A percentile compares a stretch with the other conserved stretches of the same genome.
These are phyloP conservation scores for Actinidia polygama DNA, from an alignment of 179 eudicot genomes.

Conservation along the genomic window DNA sequence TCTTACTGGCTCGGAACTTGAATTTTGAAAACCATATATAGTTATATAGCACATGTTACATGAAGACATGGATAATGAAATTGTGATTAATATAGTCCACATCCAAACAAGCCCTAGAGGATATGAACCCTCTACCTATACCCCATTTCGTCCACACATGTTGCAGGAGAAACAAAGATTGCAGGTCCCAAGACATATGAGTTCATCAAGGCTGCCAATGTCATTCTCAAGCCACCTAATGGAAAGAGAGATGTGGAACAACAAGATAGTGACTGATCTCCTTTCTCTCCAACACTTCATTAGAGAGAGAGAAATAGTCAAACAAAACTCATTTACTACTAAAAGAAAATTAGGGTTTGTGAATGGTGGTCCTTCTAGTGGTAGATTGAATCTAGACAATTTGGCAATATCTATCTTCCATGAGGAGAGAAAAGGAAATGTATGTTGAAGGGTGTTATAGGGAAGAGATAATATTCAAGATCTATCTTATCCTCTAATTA, in stretches of 20 bases:
- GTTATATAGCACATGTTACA: background rate
- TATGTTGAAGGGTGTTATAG: too few species aligned
- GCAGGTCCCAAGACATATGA: constrained; percentile 10
- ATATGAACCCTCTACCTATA: constrained; percentile 9
- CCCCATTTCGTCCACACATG: constrained; percentile 17
- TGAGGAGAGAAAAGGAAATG: background rate
- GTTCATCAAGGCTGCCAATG: background rate
- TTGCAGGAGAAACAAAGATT: constrained; percentile 10
- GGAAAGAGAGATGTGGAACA: background rate
- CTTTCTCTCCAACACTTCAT: background rate
- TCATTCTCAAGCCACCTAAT: constrained; percentile 14
- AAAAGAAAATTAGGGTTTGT: background rate
- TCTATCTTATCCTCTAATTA: too few species aligned
- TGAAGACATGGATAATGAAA: too few species aligned
- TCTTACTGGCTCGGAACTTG: background rate
- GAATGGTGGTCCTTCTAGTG: constrained; percentile 1
- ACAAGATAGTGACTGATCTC: constrained; percentile 1
- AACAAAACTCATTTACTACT: background rate
- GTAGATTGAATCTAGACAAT: background rate
- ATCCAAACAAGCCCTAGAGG: constrained; percentile 16
- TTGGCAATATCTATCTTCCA: background rate
- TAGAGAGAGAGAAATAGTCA: background rate
- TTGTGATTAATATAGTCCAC: background rate
- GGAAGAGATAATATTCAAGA: too few species aligned
- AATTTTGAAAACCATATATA: background rate